Base-by-base conservation (phyloP, 129 eudicot species). In the Ambrosia trifida region DNA sequence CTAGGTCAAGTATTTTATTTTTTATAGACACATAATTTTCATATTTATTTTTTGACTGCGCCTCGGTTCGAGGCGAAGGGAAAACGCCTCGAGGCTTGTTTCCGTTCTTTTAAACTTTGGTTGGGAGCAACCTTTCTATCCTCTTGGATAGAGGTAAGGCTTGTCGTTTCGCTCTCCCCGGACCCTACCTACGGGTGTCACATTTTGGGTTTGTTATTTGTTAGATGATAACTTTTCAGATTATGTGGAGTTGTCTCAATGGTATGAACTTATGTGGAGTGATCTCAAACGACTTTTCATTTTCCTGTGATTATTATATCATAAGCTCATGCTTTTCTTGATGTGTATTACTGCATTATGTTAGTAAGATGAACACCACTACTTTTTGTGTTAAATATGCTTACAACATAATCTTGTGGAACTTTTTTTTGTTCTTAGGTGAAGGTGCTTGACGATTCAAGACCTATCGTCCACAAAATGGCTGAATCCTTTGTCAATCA, bases 401-500 rank as follows among this genome's bases (percentile, higher is more conserved):
- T 47, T 12, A 20, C 41, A 44, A 45, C 47, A 33, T 38, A 59
- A 69, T 38, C 52, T 60, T 56, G 30, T 71, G 50, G 51, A 35
- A 20, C 61, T 5, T 50, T 65, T 52, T 43, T 20, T 4, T 51
- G 44, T 40, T 64, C 69, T 36, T 73, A 95, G 99, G 88, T 95
- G 56, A 95, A 78, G 77, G 77, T 84, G 73, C 73, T 87, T 35
- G 83, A 87, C 63, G 97, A 95, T 71, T 76, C 91, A 2, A 82
- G 97, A 81, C 97, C 96, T 36, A 78, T 85, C 18, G 65, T 82
- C 52, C 83, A 85, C 51, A 84, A 78, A 78, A 67, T 94, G 84
- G 80, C 85, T 35, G 97, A 90, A 77, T 87, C 97, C 19, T 95
- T 95, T 82, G 81, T 84, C 14, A 90, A 85, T 74, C 81, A 86